Percentiles rank a stretch among this genome's conserved stretches.
These are phyloP conservation scores for Scleromitrula shiraiana DNA, from an alignment of 2,329 filamentous ascomycete species.

Conservation along the genomic window DNA sequence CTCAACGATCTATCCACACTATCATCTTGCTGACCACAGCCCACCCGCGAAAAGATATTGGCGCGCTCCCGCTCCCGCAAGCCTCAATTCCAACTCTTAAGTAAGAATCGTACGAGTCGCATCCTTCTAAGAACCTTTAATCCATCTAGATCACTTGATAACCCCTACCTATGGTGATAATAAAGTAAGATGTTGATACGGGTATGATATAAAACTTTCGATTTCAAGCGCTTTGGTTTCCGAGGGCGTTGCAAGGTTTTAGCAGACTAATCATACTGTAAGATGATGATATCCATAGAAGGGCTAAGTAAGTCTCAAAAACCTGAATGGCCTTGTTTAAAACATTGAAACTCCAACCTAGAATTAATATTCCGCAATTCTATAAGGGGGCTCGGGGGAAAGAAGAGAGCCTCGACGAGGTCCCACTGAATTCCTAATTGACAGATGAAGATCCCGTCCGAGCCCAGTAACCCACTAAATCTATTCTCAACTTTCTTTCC, in stretches of 20 bases:
- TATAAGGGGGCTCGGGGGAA: too few species aligned
- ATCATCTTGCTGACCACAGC: slow-evolving; percentile 2
- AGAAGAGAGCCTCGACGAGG: not conserved
- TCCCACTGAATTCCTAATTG: not conserved
- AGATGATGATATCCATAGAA: too few species aligned
- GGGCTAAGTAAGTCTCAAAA: too few species aligned
- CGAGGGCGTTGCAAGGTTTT: too few species aligned
- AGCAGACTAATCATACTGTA: too few species aligned
- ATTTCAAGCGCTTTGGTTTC: not conserved
- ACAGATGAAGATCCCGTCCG: slow-evolving; percentile 2
- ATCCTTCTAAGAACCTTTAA: slow-evolving; percentile 1
- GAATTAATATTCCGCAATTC: too few species aligned
- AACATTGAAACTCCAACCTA: too few species aligned
- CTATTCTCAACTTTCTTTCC: not conserved
- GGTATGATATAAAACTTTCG: too few species aligned
- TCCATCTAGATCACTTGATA: slow-evolving; percentile 2
- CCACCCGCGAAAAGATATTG: not conserved
- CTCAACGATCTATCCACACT: slow-evolving; percentile 3
- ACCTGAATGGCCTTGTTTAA: too few species aligned
- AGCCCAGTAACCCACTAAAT: not conserved
- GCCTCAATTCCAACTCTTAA: not conserved
- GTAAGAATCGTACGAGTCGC: slow-evolving; percentile 7
- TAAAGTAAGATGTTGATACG: too few species aligned
- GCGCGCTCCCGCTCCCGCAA: slow-evolving; percentile 6
- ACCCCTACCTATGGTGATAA: not conserved